phyloP scores from a whole-genome alignment of 78 protist species.

The Thecamonas trahens region DNA sequence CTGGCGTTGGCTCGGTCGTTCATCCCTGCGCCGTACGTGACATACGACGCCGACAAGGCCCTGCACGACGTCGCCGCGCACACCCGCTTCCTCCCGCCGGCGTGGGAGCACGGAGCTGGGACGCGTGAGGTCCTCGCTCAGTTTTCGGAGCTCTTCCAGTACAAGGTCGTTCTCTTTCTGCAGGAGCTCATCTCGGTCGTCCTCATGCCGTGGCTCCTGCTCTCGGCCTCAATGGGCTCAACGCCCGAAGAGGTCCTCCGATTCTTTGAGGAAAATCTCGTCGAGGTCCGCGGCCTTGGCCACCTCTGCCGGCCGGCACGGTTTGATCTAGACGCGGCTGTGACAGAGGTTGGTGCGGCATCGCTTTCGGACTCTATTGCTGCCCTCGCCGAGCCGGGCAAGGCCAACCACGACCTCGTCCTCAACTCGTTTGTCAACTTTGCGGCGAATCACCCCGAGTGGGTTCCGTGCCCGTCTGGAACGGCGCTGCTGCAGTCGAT shows the following conservation, averaged over 20 bases:
- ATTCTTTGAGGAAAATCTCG: neutral
- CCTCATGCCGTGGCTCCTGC: neutral
- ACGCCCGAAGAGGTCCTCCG: too few relatives aligned
- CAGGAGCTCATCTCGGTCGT: neutral
- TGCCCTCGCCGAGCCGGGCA: neutral
- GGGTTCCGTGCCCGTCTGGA: neutral
- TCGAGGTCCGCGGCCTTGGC: neutral
- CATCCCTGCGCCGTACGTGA: neutral
- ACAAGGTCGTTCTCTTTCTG: neutral
- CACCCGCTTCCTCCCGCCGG: neutral
- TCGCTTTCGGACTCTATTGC: too few relatives aligned
- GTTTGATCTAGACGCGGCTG: too few relatives aligned
- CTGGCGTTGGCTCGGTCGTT: neutral
- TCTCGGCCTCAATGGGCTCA: too few relatives aligned
- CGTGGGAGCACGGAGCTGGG: neutral
- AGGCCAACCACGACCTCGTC: neutral
- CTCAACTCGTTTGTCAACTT: too few relatives aligned
- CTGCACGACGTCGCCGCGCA: neutral
- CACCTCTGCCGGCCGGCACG: neutral
- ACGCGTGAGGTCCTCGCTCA: neutral
- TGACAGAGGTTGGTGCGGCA: too few relatives aligned
- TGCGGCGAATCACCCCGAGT: neutral
- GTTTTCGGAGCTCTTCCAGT: neutral
- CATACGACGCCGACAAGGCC: neutral
- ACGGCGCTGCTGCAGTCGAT: too few relatives aligned